Evolutionary conservation across 257 asterid species (phyloP).

Genomic region (Orobanche coerulescens): DNA sequence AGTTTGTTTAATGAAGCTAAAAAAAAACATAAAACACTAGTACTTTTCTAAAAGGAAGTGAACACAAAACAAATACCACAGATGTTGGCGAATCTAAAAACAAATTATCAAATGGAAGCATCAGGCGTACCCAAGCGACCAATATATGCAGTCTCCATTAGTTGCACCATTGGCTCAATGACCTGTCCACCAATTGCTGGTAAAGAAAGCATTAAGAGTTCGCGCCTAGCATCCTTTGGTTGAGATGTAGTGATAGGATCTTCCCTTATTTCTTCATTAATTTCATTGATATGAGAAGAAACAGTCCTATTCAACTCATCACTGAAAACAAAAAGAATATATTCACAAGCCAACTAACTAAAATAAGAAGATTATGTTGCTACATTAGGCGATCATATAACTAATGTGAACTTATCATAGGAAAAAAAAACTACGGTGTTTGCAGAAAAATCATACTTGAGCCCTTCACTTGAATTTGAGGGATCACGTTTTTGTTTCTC

Average conservation of each 20-base stretch:
- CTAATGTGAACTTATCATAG: neutral
- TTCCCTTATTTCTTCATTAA: constrained; percentile 25
- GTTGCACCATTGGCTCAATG: constrained; percentile 67
- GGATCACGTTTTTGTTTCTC: constrained; percentile 23
- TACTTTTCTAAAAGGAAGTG: neutral
- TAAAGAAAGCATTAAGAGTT: constrained; percentile 60
- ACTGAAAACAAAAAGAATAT: constrained; percentile 31
- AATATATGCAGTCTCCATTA: constrained; percentile 87
- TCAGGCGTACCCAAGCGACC: constrained; percentile 67
- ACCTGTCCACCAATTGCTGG: constrained; percentile 95
- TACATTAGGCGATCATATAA: neutral
- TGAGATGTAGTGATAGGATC: constrained; percentile 22
- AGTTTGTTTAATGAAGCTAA: too few species aligned
- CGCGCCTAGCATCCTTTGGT: constrained; percentile 40
- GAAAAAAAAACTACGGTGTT: neutral
- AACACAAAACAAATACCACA: neutral
- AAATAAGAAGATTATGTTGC: neutral
- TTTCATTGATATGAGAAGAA: constrained; percentile 27
- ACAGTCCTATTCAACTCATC: constrained; percentile 36
- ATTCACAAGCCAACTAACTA: neutral
- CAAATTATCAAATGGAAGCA: neutral
- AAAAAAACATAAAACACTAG: too few species aligned
- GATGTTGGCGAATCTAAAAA: neutral
- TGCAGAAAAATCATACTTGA: constrained; percentile 26
- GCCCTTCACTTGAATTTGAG: constrained; percentile 25